A percentile compares a stretch with the other conserved stretches of the same genome.
phyloP scores from a whole-genome alignment of 371 early-diverging fungal species.

The Apophysomyces variabilis region DNA sequence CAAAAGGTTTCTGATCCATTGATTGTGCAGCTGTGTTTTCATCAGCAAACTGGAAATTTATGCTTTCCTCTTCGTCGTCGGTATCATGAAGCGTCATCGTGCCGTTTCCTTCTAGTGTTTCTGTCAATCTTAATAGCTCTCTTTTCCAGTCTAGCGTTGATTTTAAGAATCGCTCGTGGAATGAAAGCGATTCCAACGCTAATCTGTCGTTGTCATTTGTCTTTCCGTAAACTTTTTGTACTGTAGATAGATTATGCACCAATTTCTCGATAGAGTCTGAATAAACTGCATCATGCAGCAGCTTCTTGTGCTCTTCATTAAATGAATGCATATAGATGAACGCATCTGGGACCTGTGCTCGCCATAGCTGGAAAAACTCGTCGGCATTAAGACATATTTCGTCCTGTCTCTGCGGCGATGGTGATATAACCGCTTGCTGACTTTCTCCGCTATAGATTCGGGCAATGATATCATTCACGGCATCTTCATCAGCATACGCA shows the following conservation, averaged over 20 bases:
- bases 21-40: neutral
- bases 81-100: conserved; percentile 6
- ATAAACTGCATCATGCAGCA: conserved; percentile 48
- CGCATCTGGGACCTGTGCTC: conserved; percentile 41
- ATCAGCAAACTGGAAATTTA: conserved; percentile 16
- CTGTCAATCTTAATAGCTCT: conserved; percentile 2
- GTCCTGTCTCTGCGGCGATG: neutral
- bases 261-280: conserved; percentile 38
- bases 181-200: conserved; percentile 42
- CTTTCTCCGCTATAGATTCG: conserved; percentile 46
- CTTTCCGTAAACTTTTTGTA: conserved; percentile 52
- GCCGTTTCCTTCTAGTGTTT: conserved; percentile 6
- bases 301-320: conserved; percentile 47
- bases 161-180: conserved; percentile 46
- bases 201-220: conserved; percentile 47
- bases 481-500: conserved; percentile 58
- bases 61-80: conserved; percentile 28
- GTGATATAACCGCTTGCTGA: conserved; percentile 1
- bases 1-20: neutral
- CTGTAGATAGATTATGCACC: conserved; percentile 26
- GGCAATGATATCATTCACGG: conserved; percentile 58
- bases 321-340: conserved; percentile 42
- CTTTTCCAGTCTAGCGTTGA: conserved; percentile 33
- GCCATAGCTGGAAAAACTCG: conserved; percentile 31
- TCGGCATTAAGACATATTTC: conserved; percentile 13